phyloP scores from a whole-genome alignment of 768 basidiomycete genomes.

The Lepiota subincarnata region DNA sequence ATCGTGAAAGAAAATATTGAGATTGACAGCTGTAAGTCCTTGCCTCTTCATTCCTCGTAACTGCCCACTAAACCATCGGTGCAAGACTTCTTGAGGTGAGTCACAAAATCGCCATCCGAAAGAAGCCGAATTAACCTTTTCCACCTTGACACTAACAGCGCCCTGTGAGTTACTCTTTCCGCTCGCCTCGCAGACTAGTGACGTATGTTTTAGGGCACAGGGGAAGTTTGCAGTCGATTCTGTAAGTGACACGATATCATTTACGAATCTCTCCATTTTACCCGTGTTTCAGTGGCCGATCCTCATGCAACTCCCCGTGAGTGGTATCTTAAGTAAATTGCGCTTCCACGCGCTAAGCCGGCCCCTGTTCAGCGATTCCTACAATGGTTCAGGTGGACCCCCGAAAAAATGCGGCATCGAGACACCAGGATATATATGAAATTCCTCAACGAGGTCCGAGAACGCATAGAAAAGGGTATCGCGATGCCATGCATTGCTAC shows the following conservation, averaged over 20 bases:
- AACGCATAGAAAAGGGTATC: constrained; percentile 17
- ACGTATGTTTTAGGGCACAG: constrained; percentile 1
- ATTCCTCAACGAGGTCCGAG: constrained; percentile 21
- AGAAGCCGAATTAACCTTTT: background rate
- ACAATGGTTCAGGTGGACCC: constrained; percentile 27
- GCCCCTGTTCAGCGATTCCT: constrained; percentile 16
- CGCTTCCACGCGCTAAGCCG: background rate
- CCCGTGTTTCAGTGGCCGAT: constrained; percentile 8
- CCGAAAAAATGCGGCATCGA: constrained; percentile 18
- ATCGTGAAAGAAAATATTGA: constrained; percentile 18
- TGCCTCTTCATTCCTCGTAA: background rate
- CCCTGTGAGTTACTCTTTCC: background rate
- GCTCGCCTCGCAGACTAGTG: background rate
- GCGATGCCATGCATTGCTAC: constrained; percentile 31
- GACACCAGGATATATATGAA: constrained; percentile 22
- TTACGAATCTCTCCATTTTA: background rate
- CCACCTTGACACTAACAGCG: background rate
- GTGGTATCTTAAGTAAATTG: background rate
- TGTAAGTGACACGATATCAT: background rate
- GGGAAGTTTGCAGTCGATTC: constrained; percentile 5
- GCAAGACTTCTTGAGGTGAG: constrained; percentile 7
- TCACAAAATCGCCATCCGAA: background rate
- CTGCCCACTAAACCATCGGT: background rate
- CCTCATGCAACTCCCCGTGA: constrained; percentile 13
- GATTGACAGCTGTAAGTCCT: constrained; percentile 18